phyloP scores from a whole-genome alignment of 2,329 filamentous ascomycete species.

The Aspergillus costaricaensis region DNA sequence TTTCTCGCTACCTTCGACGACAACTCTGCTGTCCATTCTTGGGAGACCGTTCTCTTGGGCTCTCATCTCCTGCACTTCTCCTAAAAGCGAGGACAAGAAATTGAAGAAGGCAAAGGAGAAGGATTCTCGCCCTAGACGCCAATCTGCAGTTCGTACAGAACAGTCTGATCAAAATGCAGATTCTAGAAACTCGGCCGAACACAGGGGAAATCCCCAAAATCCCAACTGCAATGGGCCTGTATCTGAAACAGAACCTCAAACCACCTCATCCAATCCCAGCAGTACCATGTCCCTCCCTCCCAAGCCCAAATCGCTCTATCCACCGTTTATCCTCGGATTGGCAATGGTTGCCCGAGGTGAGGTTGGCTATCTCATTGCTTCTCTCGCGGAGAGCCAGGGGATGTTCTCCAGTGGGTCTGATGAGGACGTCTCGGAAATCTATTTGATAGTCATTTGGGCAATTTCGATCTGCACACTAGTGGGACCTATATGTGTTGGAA shows the following conservation, averaged over 20 bases:
- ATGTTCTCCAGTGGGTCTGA: slow-evolving; percentile 41
- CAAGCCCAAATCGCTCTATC: slow-evolving; percentile 65
- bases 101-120: too few relatives aligned
- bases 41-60: neutral
- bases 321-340: slow-evolving; percentile 64
- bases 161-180: too few relatives aligned
- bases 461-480: slow-evolving; percentile 60
- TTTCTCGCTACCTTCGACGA: slow-evolving; percentile 26
- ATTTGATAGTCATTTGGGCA: slow-evolving; percentile 58
- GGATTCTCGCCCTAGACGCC: too few relatives aligned
- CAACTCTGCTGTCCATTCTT: neutral
- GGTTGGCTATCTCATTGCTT: slow-evolving; percentile 75
- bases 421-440: slow-evolving; percentile 47
- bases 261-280: neutral
- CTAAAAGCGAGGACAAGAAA: too few relatives aligned
- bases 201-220: too few relatives aligned
- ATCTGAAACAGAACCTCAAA: too few relatives aligned
- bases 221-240: neutral
- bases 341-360: slow-evolving; percentile 79
- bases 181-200: too few relatives aligned
- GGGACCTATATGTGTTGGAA: slow-evolving; percentile 56
- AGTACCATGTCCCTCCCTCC: slow-evolving; percentile 24
- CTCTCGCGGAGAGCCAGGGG: slow-evolving; percentile 61
- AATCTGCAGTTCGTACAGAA: too few relatives aligned
- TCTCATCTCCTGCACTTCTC: slow-evolving; percentile 10